Base-by-base conservation (phyloP, 1,284 basidiomycete species). In the Sphagnurus paluster region DNA sequence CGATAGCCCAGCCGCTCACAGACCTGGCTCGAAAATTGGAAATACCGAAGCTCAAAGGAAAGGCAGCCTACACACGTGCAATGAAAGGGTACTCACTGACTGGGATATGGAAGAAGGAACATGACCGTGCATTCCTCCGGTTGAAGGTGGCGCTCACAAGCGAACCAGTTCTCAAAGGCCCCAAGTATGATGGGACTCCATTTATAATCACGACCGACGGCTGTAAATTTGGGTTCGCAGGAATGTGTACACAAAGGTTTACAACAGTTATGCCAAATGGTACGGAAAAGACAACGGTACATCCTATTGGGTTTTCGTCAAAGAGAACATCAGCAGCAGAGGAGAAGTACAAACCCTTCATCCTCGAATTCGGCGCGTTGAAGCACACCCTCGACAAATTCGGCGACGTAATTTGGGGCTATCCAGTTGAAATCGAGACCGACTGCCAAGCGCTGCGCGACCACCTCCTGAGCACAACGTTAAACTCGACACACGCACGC, bases 171-270 rank as follows among this genome's bases (percentile, higher is more conserved):
- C 46, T 68, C 0, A 34, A 49, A 29, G 52, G 46, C 11, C 60
- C 65, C 16, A 41, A 41, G 21, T 63, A 58, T 30, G 64, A 70
- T 39, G 68, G 68, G 3, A 50, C 61, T 3, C 55, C 57, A 4
- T 72, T 70, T 54, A 57, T 62, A 0, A 37, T 71, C 10, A 68
- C 68, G 0, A 66, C 65, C 0, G 69, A 71, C 38, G 65, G 66
- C 0, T 68, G 61, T n/a, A 62, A 59, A 30, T 53, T 59, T 19
- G 67, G 59, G 1, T 68, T 70, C 52, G 67, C 63, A 1, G 68
- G 57, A 1, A 55, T 65, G 16, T n/a, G n/a, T n/a, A n/a, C 13
- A 14, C 6, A 28, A 13, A 28, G 26, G 26, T 28, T 28, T 13
- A 28, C 26, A 13, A 28, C 26, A 28, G 13, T 13, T 8, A 8